Conservation (phyloP, 2,329 filamentous ascomycete species). For the Didymella lethalis region DNA sequence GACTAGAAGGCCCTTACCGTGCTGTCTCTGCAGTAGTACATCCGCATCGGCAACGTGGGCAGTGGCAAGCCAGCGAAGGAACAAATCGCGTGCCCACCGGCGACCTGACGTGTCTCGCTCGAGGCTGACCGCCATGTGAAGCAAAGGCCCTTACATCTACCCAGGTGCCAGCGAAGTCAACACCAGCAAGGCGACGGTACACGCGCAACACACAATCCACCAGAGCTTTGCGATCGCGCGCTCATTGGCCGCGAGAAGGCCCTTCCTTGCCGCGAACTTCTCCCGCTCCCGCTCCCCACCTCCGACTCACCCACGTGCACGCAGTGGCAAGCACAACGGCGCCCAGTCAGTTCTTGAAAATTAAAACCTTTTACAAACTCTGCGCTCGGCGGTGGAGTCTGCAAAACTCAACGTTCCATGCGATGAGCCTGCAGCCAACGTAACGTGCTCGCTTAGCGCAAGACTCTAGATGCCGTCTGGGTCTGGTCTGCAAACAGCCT, state of each 20-base stretch:
- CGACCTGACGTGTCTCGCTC: constrained; percentile 2
- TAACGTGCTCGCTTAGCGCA: neutral
- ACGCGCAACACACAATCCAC: neutral
- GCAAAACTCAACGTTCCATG: neutral
- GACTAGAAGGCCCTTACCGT: constrained; percentile 11
- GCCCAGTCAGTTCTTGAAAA: neutral
- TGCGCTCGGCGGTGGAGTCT: constrained; percentile 11
- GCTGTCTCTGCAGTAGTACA: constrained; percentile 13
- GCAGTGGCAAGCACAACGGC: constrained; percentile 14
- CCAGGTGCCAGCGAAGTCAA: neutral
- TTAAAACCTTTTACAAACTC: constrained; percentile 10
- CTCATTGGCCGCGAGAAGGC: constrained; percentile 18
- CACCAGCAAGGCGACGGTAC: neutral
- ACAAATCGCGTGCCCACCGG: neutral
- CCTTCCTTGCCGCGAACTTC: constrained; percentile 7
- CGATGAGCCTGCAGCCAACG: constrained; percentile 1
- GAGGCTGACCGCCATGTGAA: constrained; percentile 7
- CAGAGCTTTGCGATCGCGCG: constrained; percentile 14
- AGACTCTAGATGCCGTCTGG: no score
- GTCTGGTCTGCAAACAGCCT: no score
- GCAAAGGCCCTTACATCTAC: neutral
- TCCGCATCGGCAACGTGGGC: constrained; percentile 11
- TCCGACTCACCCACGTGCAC: neutral
- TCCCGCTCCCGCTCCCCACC: constrained; percentile 9
- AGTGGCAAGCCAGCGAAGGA: constrained; percentile 7